phyloP scores from a whole-genome alignment of 2,329 filamentous ascomycete genomes.

The Zymoseptoria pseudotritici region DNA sequence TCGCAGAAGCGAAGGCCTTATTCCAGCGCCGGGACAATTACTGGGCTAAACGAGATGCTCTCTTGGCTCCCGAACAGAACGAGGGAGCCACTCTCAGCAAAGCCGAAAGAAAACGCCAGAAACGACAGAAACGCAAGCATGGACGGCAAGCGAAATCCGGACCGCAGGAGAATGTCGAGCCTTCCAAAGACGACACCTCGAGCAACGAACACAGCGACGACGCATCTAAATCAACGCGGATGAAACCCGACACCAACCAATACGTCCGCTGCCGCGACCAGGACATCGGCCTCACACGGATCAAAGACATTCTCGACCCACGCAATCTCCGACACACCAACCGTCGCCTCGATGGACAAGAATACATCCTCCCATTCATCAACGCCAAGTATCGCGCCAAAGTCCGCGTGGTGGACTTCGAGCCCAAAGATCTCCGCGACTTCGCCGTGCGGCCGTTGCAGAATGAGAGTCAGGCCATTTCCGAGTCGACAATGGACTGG shows the following conservation, averaged over 20 bases:
- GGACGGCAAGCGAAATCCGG: constrained; percentile 32
- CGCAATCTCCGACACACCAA: constrained; percentile 38
- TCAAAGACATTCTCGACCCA: constrained; percentile 45
- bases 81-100: constrained; percentile 12
- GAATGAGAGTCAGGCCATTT: not conserved
- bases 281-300: constrained; percentile 32
- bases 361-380: constrained; percentile 24
- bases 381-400: constrained; percentile 63
- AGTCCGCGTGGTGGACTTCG: constrained; percentile 77
- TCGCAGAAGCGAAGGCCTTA: constrained; percentile 47
- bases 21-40: constrained; percentile 60
- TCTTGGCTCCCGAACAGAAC: constrained; percentile 3
- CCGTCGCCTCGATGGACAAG: constrained; percentile 30
- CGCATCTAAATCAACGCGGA: not conserved
- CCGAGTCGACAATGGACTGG: not conserved
- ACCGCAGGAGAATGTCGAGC: constrained; percentile 9
- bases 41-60: constrained; percentile 29
- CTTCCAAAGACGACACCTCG: not conserved
- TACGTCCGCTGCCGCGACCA: constrained; percentile 36
- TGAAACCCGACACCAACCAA: constrained; percentile 16
- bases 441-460: constrained; percentile 48
- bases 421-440: constrained; percentile 60
- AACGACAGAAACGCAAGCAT: constrained; percentile 29
- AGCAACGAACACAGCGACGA: constrained; percentile 1
- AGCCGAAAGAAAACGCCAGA: constrained; percentile 25